Percentiles rank a stretch among this genome's conserved stretches.
Evolutionary conservation across 345 rosid species (phyloP).

Genomic region (Populus tremula): DNA sequence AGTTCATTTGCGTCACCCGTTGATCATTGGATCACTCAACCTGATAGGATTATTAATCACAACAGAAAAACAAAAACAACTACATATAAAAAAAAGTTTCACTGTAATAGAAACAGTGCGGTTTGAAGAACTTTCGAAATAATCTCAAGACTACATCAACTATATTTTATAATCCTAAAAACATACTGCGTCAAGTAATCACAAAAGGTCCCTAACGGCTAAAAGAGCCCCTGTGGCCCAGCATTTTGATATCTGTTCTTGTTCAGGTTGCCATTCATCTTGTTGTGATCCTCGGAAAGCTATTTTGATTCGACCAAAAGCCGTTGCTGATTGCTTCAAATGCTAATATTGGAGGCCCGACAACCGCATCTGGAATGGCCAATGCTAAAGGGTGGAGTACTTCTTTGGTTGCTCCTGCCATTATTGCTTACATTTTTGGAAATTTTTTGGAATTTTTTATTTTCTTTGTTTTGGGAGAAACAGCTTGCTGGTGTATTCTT

Average conservation of each 20-base stretch:
- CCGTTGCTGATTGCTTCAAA: slow-evolving; percentile 81
- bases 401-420: slow-evolving; percentile 67
- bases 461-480: slow-evolving; percentile 55
- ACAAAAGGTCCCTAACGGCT: no score
- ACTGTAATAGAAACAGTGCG: no score
- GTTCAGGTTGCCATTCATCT: slow-evolving; percentile 73
- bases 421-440: slow-evolving; percentile 77
- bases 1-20: background rate
- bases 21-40: no score
- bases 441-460: slow-evolving; percentile 69
- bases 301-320: slow-evolving; percentile 58
- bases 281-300: slow-evolving; percentile 69
- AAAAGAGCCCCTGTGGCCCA: slow-evolving; percentile 35
- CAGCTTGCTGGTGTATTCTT: slow-evolving; percentile 25
- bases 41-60: no score
- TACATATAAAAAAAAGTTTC: no score
- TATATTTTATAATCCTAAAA: no score
- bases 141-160: no score
- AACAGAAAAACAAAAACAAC: no score
- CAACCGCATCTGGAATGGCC: slow-evolving; percentile 93
- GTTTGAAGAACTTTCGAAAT: no score
- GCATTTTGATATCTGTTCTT: slow-evolving; percentile 79
- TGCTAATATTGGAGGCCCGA: slow-evolving; percentile 92
- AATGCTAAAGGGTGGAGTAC: slow-evolving; percentile 80
- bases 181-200: no score